Evolutionary conservation across 345 rosid species (phyloP), one percentile per base, ranked within the genome.

Genomic region (Eucalyptus cloeziana): DNA sequence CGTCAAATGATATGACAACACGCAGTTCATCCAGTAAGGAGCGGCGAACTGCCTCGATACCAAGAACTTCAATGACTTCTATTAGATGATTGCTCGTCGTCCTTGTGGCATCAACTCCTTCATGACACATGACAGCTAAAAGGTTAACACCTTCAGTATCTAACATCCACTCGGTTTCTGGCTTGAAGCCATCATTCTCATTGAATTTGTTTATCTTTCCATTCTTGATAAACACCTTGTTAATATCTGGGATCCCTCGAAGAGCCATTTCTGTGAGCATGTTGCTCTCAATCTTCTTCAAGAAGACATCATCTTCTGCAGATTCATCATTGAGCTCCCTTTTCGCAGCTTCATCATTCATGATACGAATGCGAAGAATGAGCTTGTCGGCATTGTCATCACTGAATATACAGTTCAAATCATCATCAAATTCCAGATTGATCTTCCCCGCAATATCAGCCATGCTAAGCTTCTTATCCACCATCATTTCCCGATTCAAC

Each of bases 121-220:
- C 99, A 89, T 97, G 95, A 89, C 99, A 96, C 97, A 97, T 93
- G 64, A 97, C 99, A 90, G 99, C 99, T 86, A 97, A 91, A 86
- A 97, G 99, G 92, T 97, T 97, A 85, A 97, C 99, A 89, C 99
- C 99, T 92, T 97, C 99, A 4, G 99, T 97, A 89, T 97, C 99
- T 88, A 97, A 89, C 99, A 96, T 96, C 99, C 99, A 97, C 93
- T 96, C 99, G 91, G 95, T 98, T 22, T 91, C 89, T 1, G 98
- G 93, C 94, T 94, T 97, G 89, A 96, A 97, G 52, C 98, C 99
- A 47, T 92, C 98, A 45, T 89, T 92, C 88, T 95, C 98, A 89
- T 96, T 98, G 90, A 96, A 97, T 90, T 91, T 96, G 94, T 95
- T 97, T 64, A 93, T 92, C 90, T 96, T 96, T 71, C 94, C 93